Conservation (phyloP, 108 stramenopile genomes). For the Schizochytrium sp. region DNA sequence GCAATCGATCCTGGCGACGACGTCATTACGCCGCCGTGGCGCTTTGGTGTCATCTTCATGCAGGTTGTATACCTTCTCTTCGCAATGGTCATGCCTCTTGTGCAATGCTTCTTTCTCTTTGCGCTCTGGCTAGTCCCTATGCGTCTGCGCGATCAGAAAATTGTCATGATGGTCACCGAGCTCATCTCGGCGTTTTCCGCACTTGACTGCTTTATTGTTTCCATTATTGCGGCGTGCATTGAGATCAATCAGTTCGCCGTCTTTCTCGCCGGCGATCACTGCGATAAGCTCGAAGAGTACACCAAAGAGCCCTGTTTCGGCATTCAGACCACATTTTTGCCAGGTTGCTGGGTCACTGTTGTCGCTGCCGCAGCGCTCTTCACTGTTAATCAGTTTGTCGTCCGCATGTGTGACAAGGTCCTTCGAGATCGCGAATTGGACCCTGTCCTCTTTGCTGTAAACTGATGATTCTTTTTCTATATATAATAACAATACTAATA, state of each 20-base stretch:
- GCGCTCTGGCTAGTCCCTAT: constrained; percentile 62
- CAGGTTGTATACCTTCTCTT: constrained; percentile 71
- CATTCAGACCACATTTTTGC: neutral
- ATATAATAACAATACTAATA: too few relatives aligned
- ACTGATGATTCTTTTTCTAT: too few relatives aligned
- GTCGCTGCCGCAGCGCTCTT: neutral
- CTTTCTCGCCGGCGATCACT: constrained; percentile 27
- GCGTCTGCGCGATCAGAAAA: constrained; percentile 48
- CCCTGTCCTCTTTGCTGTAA: neutral
- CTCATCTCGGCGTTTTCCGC: constrained; percentile 70
- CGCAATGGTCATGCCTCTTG: constrained; percentile 67
- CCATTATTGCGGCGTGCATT: constrained; percentile 61
- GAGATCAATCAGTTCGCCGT: constrained; percentile 49
- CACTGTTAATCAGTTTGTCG: neutral
- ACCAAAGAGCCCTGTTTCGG: constrained; percentile 6
- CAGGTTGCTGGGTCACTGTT: neutral
- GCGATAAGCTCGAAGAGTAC: constrained; percentile 23
- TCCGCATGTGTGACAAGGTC: neutral
- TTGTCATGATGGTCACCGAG: constrained; percentile 61
- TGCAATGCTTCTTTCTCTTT: constrained; percentile 51
- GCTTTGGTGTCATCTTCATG: constrained; percentile 53
- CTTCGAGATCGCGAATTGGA: neutral
- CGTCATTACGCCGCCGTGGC: constrained; percentile 46
- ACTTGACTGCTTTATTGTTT: constrained; percentile 72
- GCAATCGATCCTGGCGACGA: constrained; percentile 31